A percentile compares a stretch with the other conserved stretches of the same genome.
phyloP scores from a whole-genome alignment of 148 eudicot species.

The Oxyria digyna region DNA sequence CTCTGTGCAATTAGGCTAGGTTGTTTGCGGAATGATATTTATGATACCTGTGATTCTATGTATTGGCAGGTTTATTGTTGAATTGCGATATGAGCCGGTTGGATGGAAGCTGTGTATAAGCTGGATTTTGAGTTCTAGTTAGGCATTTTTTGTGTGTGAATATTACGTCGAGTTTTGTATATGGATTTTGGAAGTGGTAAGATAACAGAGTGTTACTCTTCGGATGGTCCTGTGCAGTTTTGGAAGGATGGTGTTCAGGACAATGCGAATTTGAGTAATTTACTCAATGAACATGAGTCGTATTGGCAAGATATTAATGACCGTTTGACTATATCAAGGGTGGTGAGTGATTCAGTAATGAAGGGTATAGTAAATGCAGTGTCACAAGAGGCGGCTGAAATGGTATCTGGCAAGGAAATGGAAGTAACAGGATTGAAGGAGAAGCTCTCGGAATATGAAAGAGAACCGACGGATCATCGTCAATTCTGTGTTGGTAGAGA shows the following conservation, averaged over 20 bases:
- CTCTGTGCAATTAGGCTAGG: not conserved
- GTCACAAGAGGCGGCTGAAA: conserved; percentile 55
- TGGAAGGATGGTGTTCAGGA: not conserved
- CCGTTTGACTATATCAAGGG: conserved; percentile 40
- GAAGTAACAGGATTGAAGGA: conserved; percentile 40
- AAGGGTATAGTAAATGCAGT: conserved; percentile 77
- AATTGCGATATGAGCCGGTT: not conserved
- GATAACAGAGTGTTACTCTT: not conserved
- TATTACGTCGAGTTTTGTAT: not conserved
- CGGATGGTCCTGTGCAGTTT: conserved; percentile 7
- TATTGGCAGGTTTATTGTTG: not conserved
- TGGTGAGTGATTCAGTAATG: conserved; percentile 65
- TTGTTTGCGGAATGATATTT: not conserved
- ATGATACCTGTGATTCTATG: not conserved
- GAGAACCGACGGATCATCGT: conserved; percentile 21
- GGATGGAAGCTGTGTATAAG: not conserved
- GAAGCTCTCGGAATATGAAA: conserved; percentile 30
- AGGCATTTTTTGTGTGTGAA: not conserved
- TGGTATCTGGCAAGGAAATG: conserved; percentile 38
- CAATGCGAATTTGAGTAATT: conserved; percentile 6
- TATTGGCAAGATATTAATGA: conserved; percentile 61
- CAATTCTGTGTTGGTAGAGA: conserved; percentile 11
- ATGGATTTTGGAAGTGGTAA: conserved; percentile 1
- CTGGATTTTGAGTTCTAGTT: conserved; percentile 1
- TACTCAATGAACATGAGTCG: conserved; percentile 53